phyloP scores from a whole-genome alignment of 352 stramenopile genomes.

The Globisporangium uncinulatum region DNA sequence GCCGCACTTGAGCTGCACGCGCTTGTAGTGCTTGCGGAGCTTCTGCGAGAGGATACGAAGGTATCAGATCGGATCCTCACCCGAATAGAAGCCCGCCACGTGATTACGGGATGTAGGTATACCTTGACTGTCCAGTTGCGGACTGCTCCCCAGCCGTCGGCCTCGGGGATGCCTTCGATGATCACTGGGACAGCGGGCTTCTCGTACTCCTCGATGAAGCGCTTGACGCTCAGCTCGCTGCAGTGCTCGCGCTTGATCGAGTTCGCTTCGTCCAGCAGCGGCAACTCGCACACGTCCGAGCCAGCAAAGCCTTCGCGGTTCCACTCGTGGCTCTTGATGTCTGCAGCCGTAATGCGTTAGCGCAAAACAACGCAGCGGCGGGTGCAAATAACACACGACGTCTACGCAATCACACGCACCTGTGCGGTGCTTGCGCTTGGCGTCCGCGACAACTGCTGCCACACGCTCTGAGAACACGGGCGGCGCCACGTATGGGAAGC shows the following conservation, averaged over 20 bases:
- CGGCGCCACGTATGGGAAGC: constrained; percentile 45
- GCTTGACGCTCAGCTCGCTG: constrained; percentile 65
- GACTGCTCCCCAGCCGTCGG: constrained; percentile 63
- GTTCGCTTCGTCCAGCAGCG: constrained; percentile 60
- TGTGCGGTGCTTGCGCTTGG: constrained; percentile 70
- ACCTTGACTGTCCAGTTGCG: constrained; percentile 75
- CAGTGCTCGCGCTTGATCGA: constrained; percentile 65
- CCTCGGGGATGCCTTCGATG: constrained; percentile 78
- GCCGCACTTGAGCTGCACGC: constrained; percentile 71
- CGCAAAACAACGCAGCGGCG: too few species aligned
- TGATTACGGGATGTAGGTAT: not conserved
- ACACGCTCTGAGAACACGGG: constrained; percentile 47
- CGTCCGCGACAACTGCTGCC: constrained; percentile 35
- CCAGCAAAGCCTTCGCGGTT: constrained; percentile 73
- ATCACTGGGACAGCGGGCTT: constrained; percentile 64
- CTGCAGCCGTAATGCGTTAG: constrained; percentile 16
- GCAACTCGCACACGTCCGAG: constrained; percentile 75
- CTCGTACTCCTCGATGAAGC: constrained; percentile 87
- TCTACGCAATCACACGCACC: constrained; percentile 22
- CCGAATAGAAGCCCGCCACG: too few species aligned
- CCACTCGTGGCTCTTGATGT: constrained; percentile 64
- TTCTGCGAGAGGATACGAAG: constrained; percentile 16
- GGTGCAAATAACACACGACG: not conserved
- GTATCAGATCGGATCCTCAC: not conserved
- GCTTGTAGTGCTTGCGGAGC: constrained; percentile 73